phyloP scores from a whole-genome alignment of 345 rosid genomes.

The Pelargonium nanum region DNA sequence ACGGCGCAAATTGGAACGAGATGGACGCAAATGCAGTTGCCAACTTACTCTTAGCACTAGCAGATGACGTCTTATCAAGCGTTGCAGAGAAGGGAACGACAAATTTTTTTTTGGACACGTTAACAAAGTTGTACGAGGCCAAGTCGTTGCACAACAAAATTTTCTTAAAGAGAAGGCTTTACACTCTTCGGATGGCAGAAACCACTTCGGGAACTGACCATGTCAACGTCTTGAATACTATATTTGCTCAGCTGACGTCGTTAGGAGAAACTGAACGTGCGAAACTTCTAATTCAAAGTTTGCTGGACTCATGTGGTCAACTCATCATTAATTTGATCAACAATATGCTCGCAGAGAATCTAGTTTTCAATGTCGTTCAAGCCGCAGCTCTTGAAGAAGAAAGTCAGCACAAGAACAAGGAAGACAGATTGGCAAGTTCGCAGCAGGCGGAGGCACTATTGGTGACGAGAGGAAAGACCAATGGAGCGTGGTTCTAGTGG shows the following conservation, averaged over 20 bases:
- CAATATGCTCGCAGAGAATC: not conserved
- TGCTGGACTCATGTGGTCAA: constrained; percentile 5
- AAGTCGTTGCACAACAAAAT: constrained; percentile 4
- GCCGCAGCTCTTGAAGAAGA: too few species aligned
- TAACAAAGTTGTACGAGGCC: constrained; percentile 3
- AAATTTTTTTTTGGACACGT: constrained; percentile 4
- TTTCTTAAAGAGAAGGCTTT: constrained; percentile 4
- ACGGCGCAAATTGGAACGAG: constrained; percentile 5
- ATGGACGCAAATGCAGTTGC: constrained; percentile 7
- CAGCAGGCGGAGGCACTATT: not conserved
- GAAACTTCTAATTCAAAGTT: constrained; percentile 1
- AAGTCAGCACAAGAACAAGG: too few species aligned
- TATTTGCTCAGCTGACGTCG: constrained; percentile 3
- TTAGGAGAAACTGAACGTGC: not conserved
- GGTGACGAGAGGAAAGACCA: not conserved
- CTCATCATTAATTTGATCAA: constrained; percentile 1
- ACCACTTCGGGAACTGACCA: not conserved
- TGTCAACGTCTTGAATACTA: not conserved
- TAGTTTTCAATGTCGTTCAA: too few species aligned
- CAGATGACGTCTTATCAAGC: constrained; percentile 3
- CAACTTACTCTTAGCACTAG: constrained; percentile 6
- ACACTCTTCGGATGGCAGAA: not conserved
- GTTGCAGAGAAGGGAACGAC: constrained; percentile 2
- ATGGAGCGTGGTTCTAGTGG: not conserved
- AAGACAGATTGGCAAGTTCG: not conserved